A percentile compares a stretch with the other conserved stretches of the same genome.
Evolutionary conservation across 495 filamentous ascomycete species (phyloP).

Genomic region (Aspergillus campestris): DNA sequence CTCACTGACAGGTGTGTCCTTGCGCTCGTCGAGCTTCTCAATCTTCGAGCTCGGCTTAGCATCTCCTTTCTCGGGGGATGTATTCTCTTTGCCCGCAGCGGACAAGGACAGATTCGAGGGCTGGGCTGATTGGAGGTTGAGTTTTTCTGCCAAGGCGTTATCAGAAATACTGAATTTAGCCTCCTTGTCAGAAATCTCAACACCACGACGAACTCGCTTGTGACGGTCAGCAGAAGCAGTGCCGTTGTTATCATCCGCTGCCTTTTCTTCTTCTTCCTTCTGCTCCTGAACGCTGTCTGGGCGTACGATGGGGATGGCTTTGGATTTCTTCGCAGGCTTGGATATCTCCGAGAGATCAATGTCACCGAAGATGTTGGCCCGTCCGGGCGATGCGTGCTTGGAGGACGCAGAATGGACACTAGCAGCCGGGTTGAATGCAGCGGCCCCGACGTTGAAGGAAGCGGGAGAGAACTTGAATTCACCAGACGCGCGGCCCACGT

Average conservation of each 20-base stretch:
- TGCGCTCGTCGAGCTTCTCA: slow-evolving; percentile 21
- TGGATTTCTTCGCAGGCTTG: slow-evolving; percentile 60
- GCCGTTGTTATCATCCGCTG: slow-evolving; percentile 31
- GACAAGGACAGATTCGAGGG: slow-evolving; percentile 15
- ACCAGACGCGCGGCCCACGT: slow-evolving; percentile 22
- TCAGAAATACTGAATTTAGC: slow-evolving; percentile 61
- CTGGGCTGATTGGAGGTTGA: slow-evolving; percentile 28
- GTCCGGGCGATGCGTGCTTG: slow-evolving; percentile 16
- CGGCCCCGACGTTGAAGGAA: slow-evolving; percentile 73
- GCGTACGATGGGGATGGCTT: slow-evolving; percentile 71
- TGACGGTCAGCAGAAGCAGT: slow-evolving; percentile 44
- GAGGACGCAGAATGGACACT: slow-evolving; percentile 19
- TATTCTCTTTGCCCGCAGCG: slow-evolving; percentile 42
- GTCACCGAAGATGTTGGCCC: slow-evolving; percentile 64
- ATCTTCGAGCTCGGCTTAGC: neutral
- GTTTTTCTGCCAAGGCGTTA: slow-evolving; percentile 34
- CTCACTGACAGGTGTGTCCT: slow-evolving; percentile 30
- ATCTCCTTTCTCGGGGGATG: slow-evolving; percentile 15
- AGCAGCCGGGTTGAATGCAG: slow-evolving; percentile 62
- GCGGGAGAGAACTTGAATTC: slow-evolving; percentile 70
- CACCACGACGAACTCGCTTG: slow-evolving; percentile 60
- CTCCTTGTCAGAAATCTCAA: slow-evolving; percentile 56
- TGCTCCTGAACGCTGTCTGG: slow-evolving; percentile 46
- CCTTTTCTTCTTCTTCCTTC: slow-evolving; percentile 37
- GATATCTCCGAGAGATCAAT: slow-evolving; percentile 56